Evolutionary conservation across 2,329 filamentous ascomycete species (phyloP).

Genomic region (Pestalotiopsis sp.): DNA sequence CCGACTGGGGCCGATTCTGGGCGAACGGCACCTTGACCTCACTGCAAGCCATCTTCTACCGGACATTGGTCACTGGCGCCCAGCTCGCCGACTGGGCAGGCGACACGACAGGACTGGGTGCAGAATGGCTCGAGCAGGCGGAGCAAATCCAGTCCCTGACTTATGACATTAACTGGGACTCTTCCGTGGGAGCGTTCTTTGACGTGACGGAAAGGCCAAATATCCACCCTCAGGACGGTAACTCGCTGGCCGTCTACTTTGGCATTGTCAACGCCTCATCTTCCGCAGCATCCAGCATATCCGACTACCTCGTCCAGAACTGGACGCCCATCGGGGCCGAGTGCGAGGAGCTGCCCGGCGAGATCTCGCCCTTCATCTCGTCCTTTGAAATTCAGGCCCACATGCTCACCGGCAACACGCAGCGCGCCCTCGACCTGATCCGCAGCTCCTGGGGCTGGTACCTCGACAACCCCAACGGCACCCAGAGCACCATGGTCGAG

Average conservation of each 20-base stretch:
- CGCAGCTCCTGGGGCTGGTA: constrained; percentile 64
- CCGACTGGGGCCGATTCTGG: constrained; percentile 31
- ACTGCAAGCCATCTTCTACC: constrained; percentile 43
- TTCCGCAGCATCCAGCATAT: constrained; percentile 40
- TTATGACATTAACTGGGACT: constrained; percentile 51
- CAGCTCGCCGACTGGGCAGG: constrained; percentile 50
- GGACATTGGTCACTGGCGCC: constrained; percentile 55
- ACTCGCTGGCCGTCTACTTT: constrained; percentile 56
- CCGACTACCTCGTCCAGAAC: constrained; percentile 47
- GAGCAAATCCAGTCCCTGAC: constrained; percentile 45
- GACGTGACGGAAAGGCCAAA: constrained; percentile 39
- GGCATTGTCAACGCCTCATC: constrained; percentile 40
- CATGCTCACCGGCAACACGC: constrained; percentile 46
- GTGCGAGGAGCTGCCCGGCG: constrained; percentile 57
- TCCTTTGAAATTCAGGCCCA: constrained; percentile 63
- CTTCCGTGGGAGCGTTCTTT: constrained; percentile 50
- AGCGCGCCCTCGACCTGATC: constrained; percentile 57
- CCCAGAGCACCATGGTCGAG: constrained; percentile 60
- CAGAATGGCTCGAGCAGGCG: constrained; percentile 42
- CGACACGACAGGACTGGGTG: constrained; percentile 39
- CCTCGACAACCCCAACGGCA: constrained; percentile 57
- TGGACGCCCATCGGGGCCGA: constrained; percentile 60
- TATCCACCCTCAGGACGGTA: constrained; percentile 63
- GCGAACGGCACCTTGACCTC: constrained; percentile 25
- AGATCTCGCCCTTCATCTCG: constrained; percentile 61